Conservation (phyloP, 192 early-diverging fungal genomes). For the Dispira parvispora region DNA sequence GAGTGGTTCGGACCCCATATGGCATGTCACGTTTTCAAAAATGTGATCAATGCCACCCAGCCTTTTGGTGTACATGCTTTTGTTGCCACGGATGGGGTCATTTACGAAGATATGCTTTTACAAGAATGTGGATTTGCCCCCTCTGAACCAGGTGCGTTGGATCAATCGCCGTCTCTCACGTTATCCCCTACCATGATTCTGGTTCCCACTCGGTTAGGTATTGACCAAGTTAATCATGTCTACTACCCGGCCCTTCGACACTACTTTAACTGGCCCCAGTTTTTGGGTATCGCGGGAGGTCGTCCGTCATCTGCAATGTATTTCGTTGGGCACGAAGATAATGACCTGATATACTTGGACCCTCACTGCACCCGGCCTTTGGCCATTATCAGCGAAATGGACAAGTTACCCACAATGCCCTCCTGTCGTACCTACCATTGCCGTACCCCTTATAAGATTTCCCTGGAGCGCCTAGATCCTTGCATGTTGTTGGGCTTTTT, state of each 20-base stretch:
- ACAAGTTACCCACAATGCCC: constrained; percentile 17
- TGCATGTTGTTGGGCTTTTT: constrained; percentile 90
- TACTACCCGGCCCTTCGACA: constrained; percentile 52
- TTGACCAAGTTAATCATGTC: constrained; percentile 71
- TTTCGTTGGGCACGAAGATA: constrained; percentile 76
- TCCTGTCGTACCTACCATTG: constrained; percentile 77
- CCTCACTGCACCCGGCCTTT: constrained; percentile 73
- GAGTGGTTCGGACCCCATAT: constrained; percentile 96
- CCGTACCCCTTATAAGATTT: constrained; percentile 47
- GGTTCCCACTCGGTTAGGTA: constrained; percentile 76
- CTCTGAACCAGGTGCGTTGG: not conserved
- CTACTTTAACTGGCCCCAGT: constrained; percentile 60
- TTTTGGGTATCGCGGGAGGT: constrained; percentile 87
- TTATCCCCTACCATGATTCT: constrained; percentile 52
- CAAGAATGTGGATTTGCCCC: not conserved
- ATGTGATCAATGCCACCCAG: constrained; percentile 9
- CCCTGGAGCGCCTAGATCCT: constrained; percentile 70
- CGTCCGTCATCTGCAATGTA: constrained; percentile 88
- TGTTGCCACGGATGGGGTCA: constrained; percentile 64
- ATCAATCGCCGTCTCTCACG: not conserved
- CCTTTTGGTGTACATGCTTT: constrained; percentile 39
- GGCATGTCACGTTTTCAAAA: constrained; percentile 52
- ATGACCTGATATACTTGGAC: constrained; percentile 70
- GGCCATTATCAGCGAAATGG: constrained; percentile 14
- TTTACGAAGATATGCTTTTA: constrained; percentile 41